Conservation (phyloP, 1,284 basidiomycete genomes). For the Marasmius fiardii region DNA sequence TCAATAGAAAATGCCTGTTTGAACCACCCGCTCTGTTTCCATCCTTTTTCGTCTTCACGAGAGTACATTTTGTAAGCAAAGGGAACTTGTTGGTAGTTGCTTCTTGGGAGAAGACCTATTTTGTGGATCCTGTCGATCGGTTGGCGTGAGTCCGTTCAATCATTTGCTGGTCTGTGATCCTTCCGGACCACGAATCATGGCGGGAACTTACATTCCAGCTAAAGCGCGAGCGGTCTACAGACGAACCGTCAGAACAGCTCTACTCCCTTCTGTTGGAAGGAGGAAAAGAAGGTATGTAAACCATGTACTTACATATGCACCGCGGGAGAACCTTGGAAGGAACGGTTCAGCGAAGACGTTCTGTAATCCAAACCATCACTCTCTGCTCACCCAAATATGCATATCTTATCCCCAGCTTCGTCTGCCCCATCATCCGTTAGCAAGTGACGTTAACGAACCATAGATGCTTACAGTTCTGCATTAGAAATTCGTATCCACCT, state of each 20-base stretch:
- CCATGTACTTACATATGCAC: constrained; percentile 31
- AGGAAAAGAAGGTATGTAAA: no score
- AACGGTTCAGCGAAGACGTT: background rate
- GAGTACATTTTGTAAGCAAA: constrained; percentile 60
- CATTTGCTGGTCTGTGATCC: constrained; percentile 10
- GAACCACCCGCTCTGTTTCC: constrained; percentile 40
- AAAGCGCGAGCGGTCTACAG: constrained; percentile 45
- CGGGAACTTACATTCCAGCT: constrained; percentile 35
- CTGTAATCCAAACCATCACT: background rate
- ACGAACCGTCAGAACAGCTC: background rate
- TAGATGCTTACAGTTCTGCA: constrained; percentile 49
- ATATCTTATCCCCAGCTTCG: constrained; percentile 44
- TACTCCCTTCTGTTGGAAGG: background rate
- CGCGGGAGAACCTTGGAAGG: constrained; percentile 33
- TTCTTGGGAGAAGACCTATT: constrained; percentile 48
- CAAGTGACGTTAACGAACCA: background rate
- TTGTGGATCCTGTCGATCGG: constrained; percentile 14
- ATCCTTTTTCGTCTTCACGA: constrained; percentile 35
- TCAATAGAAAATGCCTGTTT: constrained; percentile 49
- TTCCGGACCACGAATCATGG: no score
- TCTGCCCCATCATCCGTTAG: constrained; percentile 21
- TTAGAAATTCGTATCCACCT: constrained; percentile 62
- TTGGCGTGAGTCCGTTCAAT: constrained; percentile 30
- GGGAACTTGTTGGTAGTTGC: constrained; percentile 51
- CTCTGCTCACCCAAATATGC: constrained; percentile 38